Evolutionary conservation across 495 filamentous ascomycete species (phyloP), one percentile per base, ranked within the genome.

Genomic region (Massariosphaeria phaeospora): DNA sequence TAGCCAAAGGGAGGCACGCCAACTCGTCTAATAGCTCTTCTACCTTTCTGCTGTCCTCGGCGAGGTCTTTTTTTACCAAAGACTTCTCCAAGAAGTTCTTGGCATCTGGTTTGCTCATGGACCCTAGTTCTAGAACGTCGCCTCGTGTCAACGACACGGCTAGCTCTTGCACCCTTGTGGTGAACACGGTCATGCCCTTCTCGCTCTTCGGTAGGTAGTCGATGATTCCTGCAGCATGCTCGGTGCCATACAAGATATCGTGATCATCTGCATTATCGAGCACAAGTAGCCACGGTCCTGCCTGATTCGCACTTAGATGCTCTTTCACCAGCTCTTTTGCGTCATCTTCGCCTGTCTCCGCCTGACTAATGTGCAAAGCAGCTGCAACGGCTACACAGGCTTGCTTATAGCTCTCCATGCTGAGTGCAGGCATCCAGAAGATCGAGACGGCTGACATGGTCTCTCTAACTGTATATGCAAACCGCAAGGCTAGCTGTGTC

Each of bases 241-340:
- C 43, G 0, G 24, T 48, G 4, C 61, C 53, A 46, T 35, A 50
- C 1, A 67, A 24, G 27, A 66, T 40, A 24, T 57, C 55, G 41
- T 30, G 2, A 48, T 67, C 60, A 35, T 67, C 65, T 8, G 65
- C 65, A 40, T 67, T 67, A 29, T 59, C 60, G n/a, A 63, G 2
- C 1, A 63, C 46, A 13, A 63, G 25, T 6, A 63, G 35, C 60
- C 60, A 63, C 35, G n/a, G 25, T 24, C 59, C 53, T 12, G 59
- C 46, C 18, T 12, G 39, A 13, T 17, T 42, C 31, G 40, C 4
- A 33, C 60, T 48, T 18, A 63, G 27, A 3, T 35, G 20, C 27
- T 44, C 48, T 34, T 55, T 36, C 1, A 63, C 24, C 17, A 38
- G 43, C 43, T 59, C 26, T 59, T 51, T 59, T 11, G 26, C 35